A percentile compares a stretch with the other conserved stretches of the same genome.
Evolutionary conservation across 176 grass and related monocot species (phyloP).

Genomic region (Zoysia pacifica): DNA sequence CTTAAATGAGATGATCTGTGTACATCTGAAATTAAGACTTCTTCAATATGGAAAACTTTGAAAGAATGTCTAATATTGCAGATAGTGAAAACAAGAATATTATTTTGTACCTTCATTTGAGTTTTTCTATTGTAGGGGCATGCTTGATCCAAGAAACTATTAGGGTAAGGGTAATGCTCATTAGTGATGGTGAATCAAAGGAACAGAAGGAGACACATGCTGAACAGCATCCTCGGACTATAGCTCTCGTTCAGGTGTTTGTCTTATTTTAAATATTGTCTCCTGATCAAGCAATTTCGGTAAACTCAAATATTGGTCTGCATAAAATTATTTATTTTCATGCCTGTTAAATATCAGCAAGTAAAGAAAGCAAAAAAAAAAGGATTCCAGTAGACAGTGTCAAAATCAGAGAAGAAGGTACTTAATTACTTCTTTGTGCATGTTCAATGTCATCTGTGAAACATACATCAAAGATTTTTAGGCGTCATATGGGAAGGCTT

Average conservation of each 20-base stretch:
- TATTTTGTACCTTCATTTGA: neutral
- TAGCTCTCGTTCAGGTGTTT: constrained; percentile 69
- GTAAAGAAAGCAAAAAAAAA: constrained; percentile 41
- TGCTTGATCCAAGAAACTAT: constrained; percentile 79
- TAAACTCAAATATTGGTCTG: neutral
- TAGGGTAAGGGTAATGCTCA: constrained; percentile 75
- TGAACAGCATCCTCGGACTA: constrained; percentile 77
- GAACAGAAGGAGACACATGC: constrained; percentile 92
- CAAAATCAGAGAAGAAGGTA: constrained; percentile 76
- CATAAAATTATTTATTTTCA: neutral
- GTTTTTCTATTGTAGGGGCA: constrained; percentile 58
- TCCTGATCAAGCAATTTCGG: neutral
- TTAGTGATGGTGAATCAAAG: constrained; percentile 86
- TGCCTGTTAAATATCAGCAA: constrained; percentile 52
- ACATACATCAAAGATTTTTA: constrained; percentile 36
- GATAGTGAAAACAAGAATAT: neutral
- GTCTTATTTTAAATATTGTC: neutral
- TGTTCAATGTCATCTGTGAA: too few relatives aligned
- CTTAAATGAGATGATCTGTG: constrained; percentile 75
- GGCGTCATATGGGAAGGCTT: constrained; percentile 17
- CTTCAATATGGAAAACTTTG: neutral
- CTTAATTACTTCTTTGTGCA: constrained; percentile 14
- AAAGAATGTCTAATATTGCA: neutral
- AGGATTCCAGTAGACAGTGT: constrained; percentile 76
- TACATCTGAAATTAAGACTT: constrained; percentile 78